Conservation (phyloP, 2,329 filamentous ascomycete genomes). For the Eutypa lata region DNA sequence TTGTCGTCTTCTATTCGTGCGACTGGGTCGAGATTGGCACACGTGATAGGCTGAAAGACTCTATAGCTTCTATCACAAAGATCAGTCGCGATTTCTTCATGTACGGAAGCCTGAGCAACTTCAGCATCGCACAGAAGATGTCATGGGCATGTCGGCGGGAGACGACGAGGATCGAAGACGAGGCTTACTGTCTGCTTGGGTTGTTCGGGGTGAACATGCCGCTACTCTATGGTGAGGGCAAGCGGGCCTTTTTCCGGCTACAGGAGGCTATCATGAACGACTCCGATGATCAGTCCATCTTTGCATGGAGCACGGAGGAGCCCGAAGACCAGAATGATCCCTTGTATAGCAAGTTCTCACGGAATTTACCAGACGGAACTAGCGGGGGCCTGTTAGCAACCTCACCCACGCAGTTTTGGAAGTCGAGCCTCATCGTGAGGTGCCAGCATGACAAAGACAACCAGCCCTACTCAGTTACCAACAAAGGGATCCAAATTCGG, state of each 20-base stretch:
- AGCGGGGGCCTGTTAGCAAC: too few species aligned
- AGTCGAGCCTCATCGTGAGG: too few species aligned
- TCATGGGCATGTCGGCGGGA: constrained; percentile 19
- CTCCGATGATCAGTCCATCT: constrained; percentile 21
- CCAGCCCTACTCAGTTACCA: too few species aligned
- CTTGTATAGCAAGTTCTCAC: too few species aligned
- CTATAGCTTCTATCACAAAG: not conserved
- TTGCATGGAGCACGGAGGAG: constrained; percentile 15
- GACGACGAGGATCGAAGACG: constrained; percentile 18
- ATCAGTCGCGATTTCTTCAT: not conserved
- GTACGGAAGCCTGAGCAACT: not conserved
- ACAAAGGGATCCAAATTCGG: too few species aligned
- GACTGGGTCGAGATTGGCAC: not conserved
- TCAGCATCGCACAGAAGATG: constrained; percentile 18
- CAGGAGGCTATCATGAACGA: constrained; percentile 21
- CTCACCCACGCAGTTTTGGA: too few species aligned
- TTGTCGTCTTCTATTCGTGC: not conserved
- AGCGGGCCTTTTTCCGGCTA: constrained; percentile 16
- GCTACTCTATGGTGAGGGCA: constrained; percentile 23
- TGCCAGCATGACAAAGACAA: too few species aligned
- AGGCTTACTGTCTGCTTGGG: constrained; percentile 22
- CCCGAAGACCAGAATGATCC: too few species aligned
- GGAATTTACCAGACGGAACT: too few species aligned
- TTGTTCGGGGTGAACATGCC: constrained; percentile 24
- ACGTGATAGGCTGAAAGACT: not conserved